Base-by-base conservation (phyloP, 345 rosid genomes). In the Corchorus capsularis region DNA sequence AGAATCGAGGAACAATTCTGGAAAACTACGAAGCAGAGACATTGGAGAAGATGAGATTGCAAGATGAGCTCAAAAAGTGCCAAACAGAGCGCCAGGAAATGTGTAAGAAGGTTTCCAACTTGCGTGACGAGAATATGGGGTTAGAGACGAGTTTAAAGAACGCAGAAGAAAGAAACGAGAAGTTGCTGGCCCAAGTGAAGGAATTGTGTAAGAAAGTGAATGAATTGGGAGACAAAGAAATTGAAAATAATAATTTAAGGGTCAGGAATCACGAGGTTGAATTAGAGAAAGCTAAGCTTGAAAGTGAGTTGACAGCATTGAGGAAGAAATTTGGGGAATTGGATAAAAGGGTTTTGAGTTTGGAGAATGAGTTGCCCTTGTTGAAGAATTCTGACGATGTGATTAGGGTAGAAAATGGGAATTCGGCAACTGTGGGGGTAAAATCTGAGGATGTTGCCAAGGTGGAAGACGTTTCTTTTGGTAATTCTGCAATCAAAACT, bases 321-420 rank as follows among this genome's bases (percentile, higher is more conserved):
- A 73, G 7, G 71, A 72, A 10, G 59, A 81, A 35, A 54, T 79
- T 66, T 22, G 45, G 43, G 66, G 80, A 73, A 5, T 20, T 86
- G 64, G 79, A 72, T 35, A 2, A 16, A 3, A 55, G 81, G 73
- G 64, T 83, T 60, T 66, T 39, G 37, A 9, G 12, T 16, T 10
- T 86, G 69, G 85, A 81, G 69, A 43, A 19, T 49, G 82, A 73
- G n/a, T 7, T 55, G 0, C 34, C 3, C 17, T 1, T 19, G 14
- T 63, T 79, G 60, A 12, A 11, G 20, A 57, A 15, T 17, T 13
- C 2, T n/a, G 60, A 63, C 12, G 56, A 15, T 60, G 15, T 41
- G 34, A 56, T 9, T 60, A 39, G 14, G 59, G 63, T 6, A 59
- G 69, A 15, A 20, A 63, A 22, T 1, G 72, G 32, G 47, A 32